Percentiles rank a stretch among this genome's conserved stretches.
phyloP scores from a whole-genome alignment of 306 rosid genomes.

The Cicer chorassanicum region DNA sequence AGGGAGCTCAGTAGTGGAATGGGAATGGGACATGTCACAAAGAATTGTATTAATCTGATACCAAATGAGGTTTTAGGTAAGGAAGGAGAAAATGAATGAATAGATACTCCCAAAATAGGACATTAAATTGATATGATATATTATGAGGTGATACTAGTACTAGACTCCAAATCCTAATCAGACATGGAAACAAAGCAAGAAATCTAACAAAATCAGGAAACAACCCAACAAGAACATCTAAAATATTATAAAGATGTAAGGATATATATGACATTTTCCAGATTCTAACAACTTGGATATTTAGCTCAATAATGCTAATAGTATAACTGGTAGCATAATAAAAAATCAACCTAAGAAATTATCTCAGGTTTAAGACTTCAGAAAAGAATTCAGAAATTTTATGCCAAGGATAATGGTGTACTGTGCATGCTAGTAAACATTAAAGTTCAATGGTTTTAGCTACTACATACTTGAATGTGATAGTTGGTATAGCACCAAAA shows the following conservation, averaged over 20 bases:
- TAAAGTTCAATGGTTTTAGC: conserved; percentile 29
- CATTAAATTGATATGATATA: conserved; percentile 15
- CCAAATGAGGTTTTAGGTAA: not conserved
- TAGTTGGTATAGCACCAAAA: conserved; percentile 80
- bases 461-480: conserved; percentile 72
- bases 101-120: conserved; percentile 5
- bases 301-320: conserved; percentile 19
- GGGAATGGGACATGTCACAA: not conserved
- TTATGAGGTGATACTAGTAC: not conserved
- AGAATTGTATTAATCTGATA: not conserved
- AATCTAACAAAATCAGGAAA: conserved; percentile 22
- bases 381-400: conserved; percentile 4
- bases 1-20: not conserved
- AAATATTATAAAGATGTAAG: not conserved
- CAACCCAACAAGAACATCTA: conserved; percentile 22
- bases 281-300: conserved; percentile 9
- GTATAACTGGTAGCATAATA: conserved; percentile 5
- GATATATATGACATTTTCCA: conserved; percentile 11
- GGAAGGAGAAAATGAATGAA: not conserved
- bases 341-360: conserved; percentile 21
- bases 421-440: conserved; percentile 22
- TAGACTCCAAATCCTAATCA: conserved; percentile 21
- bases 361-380: not conserved
- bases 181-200: conserved; percentile 10
- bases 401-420: conserved; percentile 9